These are phyloP conservation scores for Hygrophorus pudorinus DNA, from an alignment of 768 basidiomycete genomes.

Conservation along the genomic window DNA sequence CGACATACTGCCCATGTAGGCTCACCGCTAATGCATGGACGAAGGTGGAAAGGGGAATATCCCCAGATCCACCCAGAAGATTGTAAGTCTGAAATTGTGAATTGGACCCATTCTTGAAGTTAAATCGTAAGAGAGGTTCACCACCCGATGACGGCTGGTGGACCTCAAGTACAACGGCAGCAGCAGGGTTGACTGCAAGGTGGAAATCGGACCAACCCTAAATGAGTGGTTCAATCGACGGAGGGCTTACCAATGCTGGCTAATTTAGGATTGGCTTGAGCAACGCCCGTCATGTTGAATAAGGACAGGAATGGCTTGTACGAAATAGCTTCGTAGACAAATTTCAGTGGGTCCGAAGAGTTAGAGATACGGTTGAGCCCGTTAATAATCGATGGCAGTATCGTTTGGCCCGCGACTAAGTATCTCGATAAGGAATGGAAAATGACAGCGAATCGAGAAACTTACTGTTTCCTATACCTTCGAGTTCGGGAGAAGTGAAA, in stretches of 20 bases:
- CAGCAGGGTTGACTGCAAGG: constrained; percentile 48
- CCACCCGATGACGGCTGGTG: constrained; percentile 34
- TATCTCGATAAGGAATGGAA: background rate
- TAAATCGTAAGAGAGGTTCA: constrained; percentile 48
- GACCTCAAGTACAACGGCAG: constrained; percentile 48
- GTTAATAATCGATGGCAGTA: constrained; percentile 49
- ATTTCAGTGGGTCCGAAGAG: constrained; percentile 39
- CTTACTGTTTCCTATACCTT: constrained; percentile 60
- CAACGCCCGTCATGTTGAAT: constrained; percentile 66
- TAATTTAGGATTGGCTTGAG: constrained; percentile 38
- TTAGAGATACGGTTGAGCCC: constrained; percentile 44
- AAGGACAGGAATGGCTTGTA: constrained; percentile 75
- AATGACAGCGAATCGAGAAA: background rate
- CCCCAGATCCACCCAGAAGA: constrained; percentile 34
- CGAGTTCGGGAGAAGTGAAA: constrained; percentile 40
- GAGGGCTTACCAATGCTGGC: constrained; percentile 44
- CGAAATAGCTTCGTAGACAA: constrained; percentile 50
- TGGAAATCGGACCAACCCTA: background rate
- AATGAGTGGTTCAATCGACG: too few relatives aligned
- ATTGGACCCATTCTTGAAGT: constrained; percentile 62
- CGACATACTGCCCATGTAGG: background rate
- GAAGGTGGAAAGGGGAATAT: constrained; percentile 47
- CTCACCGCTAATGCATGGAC: constrained; percentile 28
- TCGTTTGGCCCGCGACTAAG: constrained; percentile 56
- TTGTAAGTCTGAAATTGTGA: constrained; percentile 35